These are phyloP conservation scores for Coprinellus micaceus DNA, from an alignment of 768 basidiomycete species.

Conservation along the genomic window DNA sequence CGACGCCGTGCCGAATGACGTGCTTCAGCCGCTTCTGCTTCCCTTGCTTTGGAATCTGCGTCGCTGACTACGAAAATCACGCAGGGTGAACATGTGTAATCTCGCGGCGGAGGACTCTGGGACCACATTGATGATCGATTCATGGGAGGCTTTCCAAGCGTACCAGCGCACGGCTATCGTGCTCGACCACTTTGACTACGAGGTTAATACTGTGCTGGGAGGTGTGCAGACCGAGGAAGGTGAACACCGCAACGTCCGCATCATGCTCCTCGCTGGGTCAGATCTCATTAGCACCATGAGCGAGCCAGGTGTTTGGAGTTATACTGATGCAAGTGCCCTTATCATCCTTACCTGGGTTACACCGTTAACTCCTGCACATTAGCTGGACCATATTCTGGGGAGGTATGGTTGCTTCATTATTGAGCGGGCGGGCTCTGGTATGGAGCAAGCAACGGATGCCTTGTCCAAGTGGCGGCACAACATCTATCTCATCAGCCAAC, in stretches of 20 bases:
- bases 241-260: slow-evolving; percentile 68
- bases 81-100: slow-evolving; percentile 82
- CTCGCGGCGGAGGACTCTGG: slow-evolving; percentile 88
- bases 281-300: slow-evolving; percentile 98
- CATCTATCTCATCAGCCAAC: slow-evolving; percentile 87
- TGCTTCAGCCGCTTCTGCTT: slow-evolving; percentile 13
- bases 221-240: slow-evolving; percentile 74
- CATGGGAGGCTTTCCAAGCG: slow-evolving; percentile 94
- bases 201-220: slow-evolving; percentile 83
- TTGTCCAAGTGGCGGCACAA: slow-evolving; percentile 77
- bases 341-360: slow-evolving; percentile 10
- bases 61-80: slow-evolving; percentile 21
- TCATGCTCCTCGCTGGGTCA: slow-evolving; percentile 96
- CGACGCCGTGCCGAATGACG: slow-evolving; percentile 13
- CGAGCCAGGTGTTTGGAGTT: slow-evolving; percentile 97
- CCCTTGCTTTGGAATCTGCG: slow-evolving; percentile 13
- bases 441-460: slow-evolving; percentile 76
- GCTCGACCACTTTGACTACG: slow-evolving; percentile 93
- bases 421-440: slow-evolving; percentile 90
- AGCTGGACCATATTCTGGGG: slow-evolving; percentile 96
- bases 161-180: slow-evolving; percentile 98
- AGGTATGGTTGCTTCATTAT: slow-evolving; percentile 93
- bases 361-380: slow-evolving; percentile 10
- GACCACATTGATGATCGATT: slow-evolving; percentile 94
- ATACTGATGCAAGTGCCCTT: slow-evolving; percentile 73